Conservation (phyloP, 2,329 filamentous ascomycete genomes). For the Microcera coccophila region DNA sequence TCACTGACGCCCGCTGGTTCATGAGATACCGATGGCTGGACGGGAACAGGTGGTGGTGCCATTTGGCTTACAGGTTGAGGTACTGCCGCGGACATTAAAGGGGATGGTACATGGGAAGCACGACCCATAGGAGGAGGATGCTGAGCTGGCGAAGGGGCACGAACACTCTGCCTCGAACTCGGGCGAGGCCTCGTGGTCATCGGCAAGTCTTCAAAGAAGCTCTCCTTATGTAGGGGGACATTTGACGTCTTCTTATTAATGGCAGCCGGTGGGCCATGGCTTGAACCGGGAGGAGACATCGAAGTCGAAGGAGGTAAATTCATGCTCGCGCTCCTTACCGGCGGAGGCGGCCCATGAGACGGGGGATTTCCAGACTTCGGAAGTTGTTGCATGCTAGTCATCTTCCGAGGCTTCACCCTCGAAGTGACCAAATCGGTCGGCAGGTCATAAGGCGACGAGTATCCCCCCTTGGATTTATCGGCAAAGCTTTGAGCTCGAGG, state of each 20-base stretch:
- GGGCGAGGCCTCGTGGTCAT: slow-evolving; percentile 58
- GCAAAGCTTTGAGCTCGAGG: slow-evolving; percentile 76
- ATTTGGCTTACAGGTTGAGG: slow-evolving; percentile 17
- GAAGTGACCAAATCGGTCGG: slow-evolving; percentile 69
- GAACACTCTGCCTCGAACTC: slow-evolving; percentile 50
- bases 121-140: slow-evolving; percentile 18
- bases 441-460: slow-evolving; percentile 90
- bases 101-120: slow-evolving; percentile 23
- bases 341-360: slow-evolving; percentile 43
- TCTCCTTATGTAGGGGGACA: slow-evolving; percentile 49
- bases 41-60: slow-evolving; percentile 15
- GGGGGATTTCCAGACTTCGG: slow-evolving; percentile 42
- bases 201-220: slow-evolving; percentile 78
- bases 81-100: slow-evolving; percentile 20
- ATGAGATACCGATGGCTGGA: slow-evolving; percentile 11
- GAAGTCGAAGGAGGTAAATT: slow-evolving; percentile 25
- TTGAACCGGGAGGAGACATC: slow-evolving; percentile 34
- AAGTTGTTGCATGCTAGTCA: slow-evolving; percentile 55
- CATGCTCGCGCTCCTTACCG: slow-evolving; percentile 62
- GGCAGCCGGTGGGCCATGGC: slow-evolving; percentile 29
- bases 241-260: too few species aligned
- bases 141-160: slow-evolving; percentile 42
- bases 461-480: slow-evolving; percentile 86
- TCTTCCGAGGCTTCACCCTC: slow-evolving; percentile 62
- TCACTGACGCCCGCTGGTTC: slow-evolving; percentile 30